Evolutionary conservation across 768 basidiomycete species (phyloP).

Genomic region (Lactifluus piperatus): DNA sequence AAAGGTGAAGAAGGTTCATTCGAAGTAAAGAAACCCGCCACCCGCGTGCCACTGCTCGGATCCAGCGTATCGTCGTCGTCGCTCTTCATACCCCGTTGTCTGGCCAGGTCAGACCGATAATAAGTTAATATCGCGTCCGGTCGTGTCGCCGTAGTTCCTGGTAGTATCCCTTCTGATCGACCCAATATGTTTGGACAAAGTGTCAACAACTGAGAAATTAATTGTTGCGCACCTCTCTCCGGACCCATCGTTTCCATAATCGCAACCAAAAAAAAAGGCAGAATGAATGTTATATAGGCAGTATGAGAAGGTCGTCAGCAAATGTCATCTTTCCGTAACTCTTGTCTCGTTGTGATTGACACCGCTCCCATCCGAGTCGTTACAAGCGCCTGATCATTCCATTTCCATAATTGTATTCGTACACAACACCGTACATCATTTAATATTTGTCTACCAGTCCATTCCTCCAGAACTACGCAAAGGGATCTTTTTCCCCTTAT

Average conservation of each 20-base stretch:
- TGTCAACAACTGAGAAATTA: not conserved
- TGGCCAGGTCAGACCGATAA: conserved; percentile 48
- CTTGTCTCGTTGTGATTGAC: no score
- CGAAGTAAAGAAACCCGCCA: not conserved
- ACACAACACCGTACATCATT: not conserved
- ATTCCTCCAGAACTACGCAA: conserved; percentile 42
- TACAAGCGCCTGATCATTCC: no score
- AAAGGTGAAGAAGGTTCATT: conserved; percentile 12
- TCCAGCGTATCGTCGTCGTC: not conserved
- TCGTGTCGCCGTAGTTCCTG: conserved; percentile 24
- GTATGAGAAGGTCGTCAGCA: not conserved
- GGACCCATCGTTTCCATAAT: not conserved
- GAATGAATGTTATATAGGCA: not conserved
- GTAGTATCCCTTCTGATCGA: not conserved
- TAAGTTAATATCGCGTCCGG: conserved; percentile 41
- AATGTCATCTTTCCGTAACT: not conserved
- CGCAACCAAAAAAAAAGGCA: not conserved
- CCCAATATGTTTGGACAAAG: not conserved
- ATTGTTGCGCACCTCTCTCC: not conserved
- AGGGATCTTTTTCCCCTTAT: conserved; percentile 70
- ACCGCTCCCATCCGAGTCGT: no score
- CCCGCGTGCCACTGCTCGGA: not conserved
- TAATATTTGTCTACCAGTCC: conserved; percentile 55
- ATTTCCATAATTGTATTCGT: not conserved
- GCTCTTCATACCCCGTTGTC: conserved; percentile 22